These are phyloP conservation scores for Chionographis japonica DNA, from an alignment of 106 monocot species.

Conservation along the genomic window DNA sequence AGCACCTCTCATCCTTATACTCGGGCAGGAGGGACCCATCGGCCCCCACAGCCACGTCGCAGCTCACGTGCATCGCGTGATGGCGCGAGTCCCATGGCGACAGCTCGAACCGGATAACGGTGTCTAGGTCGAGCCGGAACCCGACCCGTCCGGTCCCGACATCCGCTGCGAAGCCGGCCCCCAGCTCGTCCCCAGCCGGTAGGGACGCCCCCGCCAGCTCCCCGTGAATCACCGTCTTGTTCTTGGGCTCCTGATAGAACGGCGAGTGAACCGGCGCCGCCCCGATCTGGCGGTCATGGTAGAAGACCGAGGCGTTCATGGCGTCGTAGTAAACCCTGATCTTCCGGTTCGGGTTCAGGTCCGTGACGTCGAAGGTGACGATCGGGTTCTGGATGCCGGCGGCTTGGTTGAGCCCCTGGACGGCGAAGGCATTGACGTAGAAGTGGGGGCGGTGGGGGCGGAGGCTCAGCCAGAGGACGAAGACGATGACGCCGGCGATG, in stretches of 20 bases:
- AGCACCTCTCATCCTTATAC: conserved; percentile 5
- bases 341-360: conserved; percentile 66
- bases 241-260: conserved; percentile 66
- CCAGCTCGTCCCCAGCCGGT: background rate
- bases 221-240: conserved; percentile 48
- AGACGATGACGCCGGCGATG: conserved; percentile 46
- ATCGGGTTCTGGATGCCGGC: conserved; percentile 11
- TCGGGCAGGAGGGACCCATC: background rate
- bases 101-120: conserved; percentile 13
- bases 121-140: conserved; percentile 8
- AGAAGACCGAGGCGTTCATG: conserved; percentile 47
- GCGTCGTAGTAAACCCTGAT: conserved; percentile 68
- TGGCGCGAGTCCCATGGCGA: conserved; percentile 9
- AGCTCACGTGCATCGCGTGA: conserved; percentile 12
- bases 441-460: conserved; percentile 81
- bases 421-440: conserved; percentile 40
- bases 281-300: conserved; percentile 33
- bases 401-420: conserved; percentile 11
- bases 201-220: conserved; percentile 1
- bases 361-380: conserved; percentile 46
- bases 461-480: conserved; percentile 78
- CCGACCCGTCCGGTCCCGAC: background rate
- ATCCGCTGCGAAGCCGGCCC: background rate
- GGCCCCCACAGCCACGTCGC: conserved; percentile 1
- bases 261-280: conserved; percentile 19